Percentiles rank a stretch among this genome's conserved stretches.
Conservation (phyloP, 2,329 filamentous ascomycete genomes). For the Colletotrichum echinochloae region DNA sequence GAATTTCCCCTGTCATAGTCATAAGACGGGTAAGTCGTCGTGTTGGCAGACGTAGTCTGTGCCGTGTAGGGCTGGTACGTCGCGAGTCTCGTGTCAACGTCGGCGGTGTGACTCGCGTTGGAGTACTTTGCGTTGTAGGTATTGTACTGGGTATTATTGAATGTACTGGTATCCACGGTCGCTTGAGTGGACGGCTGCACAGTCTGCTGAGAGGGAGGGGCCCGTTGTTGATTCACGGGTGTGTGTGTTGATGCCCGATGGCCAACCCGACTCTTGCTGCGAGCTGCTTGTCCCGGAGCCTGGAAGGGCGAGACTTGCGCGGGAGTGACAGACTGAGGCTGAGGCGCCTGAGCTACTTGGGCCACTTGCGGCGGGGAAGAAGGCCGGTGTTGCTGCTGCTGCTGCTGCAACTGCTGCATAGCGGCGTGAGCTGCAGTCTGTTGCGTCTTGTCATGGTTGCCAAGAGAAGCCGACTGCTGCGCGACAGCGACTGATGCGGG, state of each 20-base stretch:
- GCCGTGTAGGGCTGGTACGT: constrained; percentile 39
- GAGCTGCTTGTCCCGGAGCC: constrained; percentile 42
- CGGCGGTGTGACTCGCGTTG: constrained; percentile 17
- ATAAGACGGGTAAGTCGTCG: constrained; percentile 42
- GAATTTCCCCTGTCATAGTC: constrained; percentile 48
- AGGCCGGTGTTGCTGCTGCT: constrained; percentile 47
- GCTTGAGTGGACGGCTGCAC: constrained; percentile 52
- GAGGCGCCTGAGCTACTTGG: constrained; percentile 45
- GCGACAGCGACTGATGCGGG: not conserved
- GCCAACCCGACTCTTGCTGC: constrained; percentile 51
- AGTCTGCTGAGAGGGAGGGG: constrained; percentile 43
- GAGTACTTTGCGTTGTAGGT: constrained; percentile 43
- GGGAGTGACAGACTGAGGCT: constrained; percentile 41
- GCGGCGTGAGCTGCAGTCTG: constrained; percentile 41
- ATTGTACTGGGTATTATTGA: constrained; percentile 43
- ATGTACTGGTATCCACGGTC: constrained; percentile 32
- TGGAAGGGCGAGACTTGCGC: constrained; percentile 50
- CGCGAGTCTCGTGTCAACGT: constrained; percentile 14
- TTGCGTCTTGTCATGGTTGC: constrained; percentile 19
- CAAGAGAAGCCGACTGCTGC: constrained; percentile 11
- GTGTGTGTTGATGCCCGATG: constrained; percentile 50
- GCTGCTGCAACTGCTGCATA: constrained; percentile 44
- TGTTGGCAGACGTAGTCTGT: constrained; percentile 32
- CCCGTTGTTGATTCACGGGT: constrained; percentile 44
- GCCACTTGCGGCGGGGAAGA: constrained; percentile 37